Conservation (phyloP, 1,139 yeast genomes). For the Taiozyma onychis region DNA sequence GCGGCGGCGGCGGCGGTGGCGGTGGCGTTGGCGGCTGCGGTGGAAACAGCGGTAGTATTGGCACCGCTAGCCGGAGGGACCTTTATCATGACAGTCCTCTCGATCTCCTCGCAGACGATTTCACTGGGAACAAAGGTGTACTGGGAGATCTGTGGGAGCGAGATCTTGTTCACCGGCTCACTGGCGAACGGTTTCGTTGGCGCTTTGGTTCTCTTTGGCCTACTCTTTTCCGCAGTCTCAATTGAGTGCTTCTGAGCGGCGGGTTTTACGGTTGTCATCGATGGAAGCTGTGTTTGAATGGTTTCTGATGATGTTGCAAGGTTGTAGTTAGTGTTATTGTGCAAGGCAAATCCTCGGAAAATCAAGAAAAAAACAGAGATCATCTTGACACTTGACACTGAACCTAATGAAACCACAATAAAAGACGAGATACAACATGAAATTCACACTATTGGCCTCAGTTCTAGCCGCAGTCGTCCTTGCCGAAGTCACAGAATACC, state of each 20-base stretch:
- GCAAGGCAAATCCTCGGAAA: neutral
- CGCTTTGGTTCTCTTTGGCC: neutral
- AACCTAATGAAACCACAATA: neutral
- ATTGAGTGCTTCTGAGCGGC: neutral
- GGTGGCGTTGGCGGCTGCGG: neutral
- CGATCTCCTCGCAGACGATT: slow-evolving; percentile 2
- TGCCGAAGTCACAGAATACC: slow-evolving; percentile 16
- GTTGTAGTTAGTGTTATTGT: neutral
- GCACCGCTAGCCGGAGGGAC: neutral
- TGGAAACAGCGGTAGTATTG: neutral
- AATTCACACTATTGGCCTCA: neutral
- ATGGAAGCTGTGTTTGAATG: neutral
- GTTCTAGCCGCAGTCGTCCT: neutral
- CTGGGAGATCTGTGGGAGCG: neutral
- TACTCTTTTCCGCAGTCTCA: neutral
- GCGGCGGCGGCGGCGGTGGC: neutral
- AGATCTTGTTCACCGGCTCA: neutral
- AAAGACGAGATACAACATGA: neutral
- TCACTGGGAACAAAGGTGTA: slow-evolving; percentile 3
- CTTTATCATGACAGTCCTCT: neutral
- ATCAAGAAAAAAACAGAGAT: neutral
- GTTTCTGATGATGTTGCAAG: neutral
- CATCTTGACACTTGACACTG: neutral
- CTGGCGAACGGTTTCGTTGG: slow-evolving; percentile 1
- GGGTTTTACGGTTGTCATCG: neutral